Conservation (phyloP, 345 rosid genomes). For the Anacardium occidentale region DNA sequence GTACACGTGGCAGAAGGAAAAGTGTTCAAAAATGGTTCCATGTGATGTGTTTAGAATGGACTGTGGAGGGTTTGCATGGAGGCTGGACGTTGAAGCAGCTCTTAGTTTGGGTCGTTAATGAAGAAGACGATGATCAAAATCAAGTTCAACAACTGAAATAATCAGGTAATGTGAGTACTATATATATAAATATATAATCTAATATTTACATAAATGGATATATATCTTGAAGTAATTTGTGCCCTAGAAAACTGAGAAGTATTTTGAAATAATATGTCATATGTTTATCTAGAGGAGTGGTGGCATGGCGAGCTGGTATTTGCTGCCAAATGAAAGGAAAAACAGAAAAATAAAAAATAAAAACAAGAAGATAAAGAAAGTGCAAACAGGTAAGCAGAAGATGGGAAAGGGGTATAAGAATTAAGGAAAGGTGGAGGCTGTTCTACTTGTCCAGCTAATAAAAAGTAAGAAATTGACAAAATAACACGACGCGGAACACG, state of each 20-base stretch:
- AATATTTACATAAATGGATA: neutral
- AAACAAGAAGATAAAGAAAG: neutral
- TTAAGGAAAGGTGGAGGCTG: no score
- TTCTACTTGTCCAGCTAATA: no score
- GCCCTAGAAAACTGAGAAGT: no score
- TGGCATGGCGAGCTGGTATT: constrained; percentile 2
- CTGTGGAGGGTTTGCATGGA: constrained; percentile 81
- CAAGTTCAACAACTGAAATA: neutral
- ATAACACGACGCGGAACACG: no score
- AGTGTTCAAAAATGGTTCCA: constrained; percentile 50
- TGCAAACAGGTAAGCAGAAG: neutral
- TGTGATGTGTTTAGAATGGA: constrained; percentile 81
- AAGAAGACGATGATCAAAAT: neutral
- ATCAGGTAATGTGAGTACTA: constrained; percentile 16
- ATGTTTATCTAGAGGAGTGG: neutral
- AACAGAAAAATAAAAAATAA: neutral
- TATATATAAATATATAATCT: neutral
- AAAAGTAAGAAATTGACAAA: no score
- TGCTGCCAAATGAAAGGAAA: neutral
- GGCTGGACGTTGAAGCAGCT: constrained; percentile 76
- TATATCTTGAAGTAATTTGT: no score
- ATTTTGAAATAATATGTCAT: no score
- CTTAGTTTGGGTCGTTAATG: constrained; percentile 56
- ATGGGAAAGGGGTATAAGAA: no score
- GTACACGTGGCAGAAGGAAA: constrained; percentile 53